Conservation (phyloP, 306 rosid species). For the Trifolium dubium region DNA sequence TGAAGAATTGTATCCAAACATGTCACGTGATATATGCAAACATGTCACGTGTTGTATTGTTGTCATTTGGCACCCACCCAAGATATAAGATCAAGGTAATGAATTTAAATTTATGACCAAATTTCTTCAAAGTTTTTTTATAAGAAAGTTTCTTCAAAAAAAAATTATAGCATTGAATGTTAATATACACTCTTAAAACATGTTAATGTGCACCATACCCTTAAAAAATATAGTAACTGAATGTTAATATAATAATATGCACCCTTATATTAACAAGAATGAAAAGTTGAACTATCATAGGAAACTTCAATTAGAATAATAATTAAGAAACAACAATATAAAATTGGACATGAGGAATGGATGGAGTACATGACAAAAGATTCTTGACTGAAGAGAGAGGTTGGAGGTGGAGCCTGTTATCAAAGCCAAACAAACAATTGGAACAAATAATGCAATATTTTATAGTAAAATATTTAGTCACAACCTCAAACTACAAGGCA, state of each 20-base stretch:
- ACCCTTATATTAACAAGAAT: not conserved
- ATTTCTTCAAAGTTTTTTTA: no score
- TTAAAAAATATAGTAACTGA: no score
- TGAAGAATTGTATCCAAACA: not conserved
- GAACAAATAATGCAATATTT: slow-evolving; percentile 11
- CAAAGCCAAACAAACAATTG: not conserved
- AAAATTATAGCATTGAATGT: no score
- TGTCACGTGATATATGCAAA: not conserved
- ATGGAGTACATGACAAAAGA: slow-evolving; percentile 35
- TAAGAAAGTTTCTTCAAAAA: no score
- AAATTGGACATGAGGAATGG: not conserved
- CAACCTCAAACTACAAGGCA: slow-evolving; percentile 33
- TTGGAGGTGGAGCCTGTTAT: slow-evolving; percentile 24
- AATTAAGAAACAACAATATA: slow-evolving; percentile 8
- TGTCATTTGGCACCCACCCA: not conserved
- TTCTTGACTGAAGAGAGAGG: slow-evolving; percentile 36
- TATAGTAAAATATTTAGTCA: slow-evolving; percentile 23
- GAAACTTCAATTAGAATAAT: slow-evolving; percentile 4
- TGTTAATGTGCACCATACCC: no score
- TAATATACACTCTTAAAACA: no score
- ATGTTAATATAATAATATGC: no score
- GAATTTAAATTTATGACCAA: not conserved
- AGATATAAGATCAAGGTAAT: not conserved
- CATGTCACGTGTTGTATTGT: slow-evolving; percentile 10
- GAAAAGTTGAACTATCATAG: not conserved